Base-by-base conservation (phyloP, 2,329 filamentous ascomycete genomes). In the Diaporthe humulicola region DNA sequence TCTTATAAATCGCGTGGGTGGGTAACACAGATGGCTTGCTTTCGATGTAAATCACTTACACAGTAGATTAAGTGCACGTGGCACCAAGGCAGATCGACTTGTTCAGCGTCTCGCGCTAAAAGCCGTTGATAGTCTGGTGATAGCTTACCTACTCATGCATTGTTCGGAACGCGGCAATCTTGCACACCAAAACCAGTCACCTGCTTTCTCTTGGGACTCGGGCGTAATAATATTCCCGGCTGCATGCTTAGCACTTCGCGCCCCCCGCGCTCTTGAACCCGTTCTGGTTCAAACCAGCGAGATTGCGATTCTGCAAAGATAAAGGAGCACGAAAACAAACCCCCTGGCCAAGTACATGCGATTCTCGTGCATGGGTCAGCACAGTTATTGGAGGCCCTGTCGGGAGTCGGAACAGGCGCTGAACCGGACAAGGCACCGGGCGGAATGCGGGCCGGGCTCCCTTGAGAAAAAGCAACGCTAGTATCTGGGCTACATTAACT, bases 391-490 rank as follows among this genome's bases (percentile, higher is more conserved):
- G 58, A 61, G 58, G 30, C 57, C 14, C 19, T 17, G 22, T 25
- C 28, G 28, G 22, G 22, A n/a, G 14, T 50, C 28, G 28, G 45
- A 22, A n/a, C 22, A 52, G 19, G 33, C 15, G 7, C 40, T 67
- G 40, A 52, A 36, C 9, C 61, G 30, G 30, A 36, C 10, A 25
- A 50, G 7, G 42, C 28, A 17, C 42, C 12, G 14, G 19, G n/a
- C 42, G 61, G 61, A 25, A 45, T 36, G 45, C 61, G 61, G 61
- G 61, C 61, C 61, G 61, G 2, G 14, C 36, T 33, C n/a, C 60
- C 60, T 6, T 36, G 60, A 36, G 28, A 8, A 66, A 48, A 66
- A 50, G 60, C 60, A 66, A 48, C 60, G 60, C 60, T 64, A 64
- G 60, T 48, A 33, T 30, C 38, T 22, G 25, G 42, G 22, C 28